phyloP scores from a whole-genome alignment of 75 land plant genomes.

The Azolla pinnata region DNA sequence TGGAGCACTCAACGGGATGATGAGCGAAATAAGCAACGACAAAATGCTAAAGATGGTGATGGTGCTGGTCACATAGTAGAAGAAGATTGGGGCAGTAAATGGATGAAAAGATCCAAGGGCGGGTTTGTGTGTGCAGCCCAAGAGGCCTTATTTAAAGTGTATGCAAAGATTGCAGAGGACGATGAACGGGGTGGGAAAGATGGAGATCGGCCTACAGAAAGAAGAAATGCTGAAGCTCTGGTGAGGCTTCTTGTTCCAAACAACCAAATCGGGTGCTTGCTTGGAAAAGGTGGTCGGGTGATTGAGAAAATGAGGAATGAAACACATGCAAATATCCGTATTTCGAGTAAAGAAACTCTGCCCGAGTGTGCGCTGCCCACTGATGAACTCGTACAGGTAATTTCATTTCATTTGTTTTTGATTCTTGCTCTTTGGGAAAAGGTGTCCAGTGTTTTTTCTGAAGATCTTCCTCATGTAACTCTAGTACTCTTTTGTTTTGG shows the following conservation, averaged over 20 bases:
- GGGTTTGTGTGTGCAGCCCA: constrained; percentile 55
- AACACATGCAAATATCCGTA: constrained; percentile 62
- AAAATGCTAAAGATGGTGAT: background rate
- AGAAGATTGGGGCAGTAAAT: constrained; percentile 4
- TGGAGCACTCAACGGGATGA: constrained; percentile 11
- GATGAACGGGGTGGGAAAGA: constrained; percentile 32
- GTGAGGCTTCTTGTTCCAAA: constrained; percentile 59
- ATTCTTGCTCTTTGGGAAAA: background rate
- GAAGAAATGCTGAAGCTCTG: constrained; percentile 11
- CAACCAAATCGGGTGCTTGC: constrained; percentile 64
- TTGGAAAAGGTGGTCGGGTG: constrained; percentile 71
- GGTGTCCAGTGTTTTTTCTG: background rate
- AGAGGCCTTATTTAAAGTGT: constrained; percentile 81
- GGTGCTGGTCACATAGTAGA: background rate
- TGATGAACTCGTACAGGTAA: constrained; percentile 89
- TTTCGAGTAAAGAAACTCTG: constrained; percentile 50
- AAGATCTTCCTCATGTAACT: background rate
- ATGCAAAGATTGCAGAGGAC: constrained; percentile 58
- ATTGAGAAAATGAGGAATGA: constrained; percentile 58
- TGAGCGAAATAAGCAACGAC: constrained; percentile 5
- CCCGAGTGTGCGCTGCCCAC: constrained; percentile 78
- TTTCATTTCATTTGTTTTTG: background rate
- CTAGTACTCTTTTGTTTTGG: no score
- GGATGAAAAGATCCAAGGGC: background rate
- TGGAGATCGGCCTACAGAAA: constrained; percentile 13